Evolutionary conservation across 2,329 filamentous ascomycete genomes (phyloP), one percentile per base, ranked within the genome.

Genomic region (Ilyonectria robusta): DNA sequence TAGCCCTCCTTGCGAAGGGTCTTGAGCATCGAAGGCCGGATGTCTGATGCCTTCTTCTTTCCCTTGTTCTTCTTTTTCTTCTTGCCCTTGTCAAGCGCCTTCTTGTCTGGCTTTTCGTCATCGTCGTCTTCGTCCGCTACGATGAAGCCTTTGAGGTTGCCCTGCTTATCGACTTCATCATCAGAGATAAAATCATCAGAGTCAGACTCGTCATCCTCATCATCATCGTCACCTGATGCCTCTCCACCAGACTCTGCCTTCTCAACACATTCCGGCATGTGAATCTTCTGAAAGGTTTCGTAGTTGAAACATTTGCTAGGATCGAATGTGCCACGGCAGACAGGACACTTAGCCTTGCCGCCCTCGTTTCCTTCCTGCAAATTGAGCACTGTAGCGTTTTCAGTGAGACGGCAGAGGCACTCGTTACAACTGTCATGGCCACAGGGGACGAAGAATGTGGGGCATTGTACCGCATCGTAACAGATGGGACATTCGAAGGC

Each of bases 401-500:
- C 93, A 0, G 86, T 85, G 53, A 97, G 86, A 61, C 87, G 89
- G 6, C 89, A 86, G 67, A 96, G 90, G 77, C 94, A 97, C 69
- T 94, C 92, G 1, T 87, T 83, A 79, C 94, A 97, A 26, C 90
- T 90, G 66, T 91, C 89, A 76, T 97, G 94, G 2, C 94, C 94
- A 75, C 94, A 97, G 1, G 94, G 94, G 58, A 94, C 85, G 78
- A 95, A 92, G 69, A 97, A 93, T 3, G 88, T 88, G 0, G 93
- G 93, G 68, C 95, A 94, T 15, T 87, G 85, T 7, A 92, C 89
- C 2, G 85, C 90, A 74, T 97, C 94, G 65, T 93, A 91, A 78
- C 94, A 97, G 21, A 96, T 90, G 0, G 93, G 93, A 75, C 94
- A 97, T 77, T 95, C 92, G 56, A 95, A 93, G 2, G 84, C 87